phyloP scores from a whole-genome alignment of 208 protist genomes.

The Wallacemonas sp. region DNA sequence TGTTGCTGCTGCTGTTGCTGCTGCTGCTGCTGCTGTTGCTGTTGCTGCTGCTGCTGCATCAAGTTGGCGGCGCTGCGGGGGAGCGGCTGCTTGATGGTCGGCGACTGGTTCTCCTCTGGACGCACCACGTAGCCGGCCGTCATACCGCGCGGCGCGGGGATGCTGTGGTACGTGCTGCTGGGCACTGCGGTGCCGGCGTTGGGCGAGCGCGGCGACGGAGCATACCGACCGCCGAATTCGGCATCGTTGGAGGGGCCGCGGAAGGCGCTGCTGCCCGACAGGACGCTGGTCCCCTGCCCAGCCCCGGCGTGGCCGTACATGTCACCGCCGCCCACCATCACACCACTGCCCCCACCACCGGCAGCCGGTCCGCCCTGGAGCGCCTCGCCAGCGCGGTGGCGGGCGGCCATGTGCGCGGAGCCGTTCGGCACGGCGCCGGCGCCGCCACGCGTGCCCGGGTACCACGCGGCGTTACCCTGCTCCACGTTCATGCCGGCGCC shows the following conservation, averaged over 20 bases:
- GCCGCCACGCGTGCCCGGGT: neutral
- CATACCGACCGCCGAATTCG: neutral
- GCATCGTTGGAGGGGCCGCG: neutral
- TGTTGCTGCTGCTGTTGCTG: conserved; percentile 35
- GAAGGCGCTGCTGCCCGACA: neutral
- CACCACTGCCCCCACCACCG: neutral
- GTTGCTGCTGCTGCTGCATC: conserved; percentile 41
- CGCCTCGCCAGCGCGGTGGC: neutral
- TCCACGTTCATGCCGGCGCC: conserved; percentile 12
- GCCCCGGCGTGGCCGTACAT: neutral
- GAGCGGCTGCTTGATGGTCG: conserved; percentile 15
- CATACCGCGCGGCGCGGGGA: conserved; percentile 16
- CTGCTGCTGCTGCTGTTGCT: conserved; percentile 21
- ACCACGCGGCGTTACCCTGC: neutral
- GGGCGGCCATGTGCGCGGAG: neutral
- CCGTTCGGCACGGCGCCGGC: neutral
- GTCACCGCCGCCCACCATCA: neutral
- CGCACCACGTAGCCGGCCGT: conserved; percentile 12
- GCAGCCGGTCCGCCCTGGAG: too few relatives aligned
- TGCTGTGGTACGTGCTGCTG: conserved; percentile 11
- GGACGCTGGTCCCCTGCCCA: neutral
- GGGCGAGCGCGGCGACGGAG: neutral
- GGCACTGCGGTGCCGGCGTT: neutral
- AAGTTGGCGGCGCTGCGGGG: conserved; percentile 16
- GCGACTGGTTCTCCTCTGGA: conserved; percentile 18